These are phyloP conservation scores for Umbellularia californica DNA, from an alignment of 164 flowering plant genomes.

Conservation along the genomic window DNA sequence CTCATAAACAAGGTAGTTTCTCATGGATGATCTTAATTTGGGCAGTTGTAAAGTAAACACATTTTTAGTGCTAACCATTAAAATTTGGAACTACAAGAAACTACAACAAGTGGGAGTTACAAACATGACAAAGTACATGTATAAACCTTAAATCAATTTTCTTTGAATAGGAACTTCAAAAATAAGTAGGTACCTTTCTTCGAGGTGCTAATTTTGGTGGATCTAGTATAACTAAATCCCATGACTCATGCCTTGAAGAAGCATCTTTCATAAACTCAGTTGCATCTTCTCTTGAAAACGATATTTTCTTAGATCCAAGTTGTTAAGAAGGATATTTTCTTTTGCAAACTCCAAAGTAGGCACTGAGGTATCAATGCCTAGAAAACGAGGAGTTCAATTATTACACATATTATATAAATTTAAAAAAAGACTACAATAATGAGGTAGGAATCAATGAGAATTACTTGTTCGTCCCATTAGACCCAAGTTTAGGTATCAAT, in stretches of 20 bases:
- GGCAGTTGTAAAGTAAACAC: too few relatives aligned
- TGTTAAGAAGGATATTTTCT: conserved; percentile 72
- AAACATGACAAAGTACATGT: too few relatives aligned
- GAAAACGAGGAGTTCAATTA: conserved; percentile 5
- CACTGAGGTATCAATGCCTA: conserved; percentile 78
- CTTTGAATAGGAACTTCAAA: background rate
- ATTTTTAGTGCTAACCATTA: too few relatives aligned
- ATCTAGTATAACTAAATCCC: conserved; percentile 92
- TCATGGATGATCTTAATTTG: too few relatives aligned
- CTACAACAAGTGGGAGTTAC: too few relatives aligned
- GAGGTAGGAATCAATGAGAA: conserved; percentile 2
- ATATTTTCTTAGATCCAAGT: conserved; percentile 53
- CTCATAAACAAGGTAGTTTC: too few relatives aligned
- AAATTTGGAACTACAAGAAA: too few relatives aligned
- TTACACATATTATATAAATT: conserved; percentile 1
- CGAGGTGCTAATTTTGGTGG: conserved; percentile 95
- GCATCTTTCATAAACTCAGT: conserved; percentile 73
- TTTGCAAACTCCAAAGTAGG: conserved; percentile 87
- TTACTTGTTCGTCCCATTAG: background rate
- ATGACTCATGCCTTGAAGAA: conserved; percentile 46
- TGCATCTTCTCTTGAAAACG: conserved; percentile 74
- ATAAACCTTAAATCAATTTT: background rate
- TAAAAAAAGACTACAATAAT: background rate
- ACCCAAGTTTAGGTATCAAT: background rate
- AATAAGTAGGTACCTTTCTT: conserved; percentile 49